Conservation (phyloP, 805 yeast species). For the Saccharomycopsis fibuligera region DNA sequence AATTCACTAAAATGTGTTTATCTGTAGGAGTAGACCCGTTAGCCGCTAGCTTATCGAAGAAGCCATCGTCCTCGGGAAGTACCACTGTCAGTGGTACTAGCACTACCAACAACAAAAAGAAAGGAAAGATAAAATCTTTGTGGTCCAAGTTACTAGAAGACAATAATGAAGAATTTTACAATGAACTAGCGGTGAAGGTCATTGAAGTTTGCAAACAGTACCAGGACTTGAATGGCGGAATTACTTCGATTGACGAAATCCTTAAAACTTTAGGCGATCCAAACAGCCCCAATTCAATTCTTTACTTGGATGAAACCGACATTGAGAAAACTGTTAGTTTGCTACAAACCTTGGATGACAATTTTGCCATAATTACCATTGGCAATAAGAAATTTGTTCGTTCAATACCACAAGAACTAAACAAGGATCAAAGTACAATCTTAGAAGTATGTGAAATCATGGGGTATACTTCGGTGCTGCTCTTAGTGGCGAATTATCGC, state of each 20-base stretch:
- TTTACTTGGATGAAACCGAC: constrained; percentile 40
- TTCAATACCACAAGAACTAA: constrained; percentile 56
- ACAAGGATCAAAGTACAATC: constrained; percentile 62
- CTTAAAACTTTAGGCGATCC: constrained; percentile 29
- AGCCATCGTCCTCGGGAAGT: constrained; percentile 24
- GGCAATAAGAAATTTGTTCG: constrained; percentile 50
- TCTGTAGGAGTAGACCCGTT: constrained; percentile 84
- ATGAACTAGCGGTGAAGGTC: constrained; percentile 64
- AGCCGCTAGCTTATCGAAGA: constrained; percentile 32
- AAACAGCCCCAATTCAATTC: constrained; percentile 22
- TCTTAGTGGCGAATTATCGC: constrained; percentile 64
- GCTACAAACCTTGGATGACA: constrained; percentile 58
- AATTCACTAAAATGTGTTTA: constrained; percentile 70
- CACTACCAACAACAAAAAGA: constrained; percentile 25
- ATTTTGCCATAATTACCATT: constrained; percentile 56
- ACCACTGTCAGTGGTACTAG: constrained; percentile 24
- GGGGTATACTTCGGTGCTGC: constrained; percentile 62
- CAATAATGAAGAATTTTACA: constrained; percentile 46
- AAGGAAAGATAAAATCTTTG: constrained; percentile 27
- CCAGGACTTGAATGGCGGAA: constrained; percentile 73
- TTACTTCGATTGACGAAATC: constrained; percentile 56
- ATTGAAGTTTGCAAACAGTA: constrained; percentile 67
- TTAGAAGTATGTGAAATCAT: constrained; percentile 70
- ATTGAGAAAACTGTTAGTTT: constrained; percentile 48
- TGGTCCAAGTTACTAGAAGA: constrained; percentile 31